These are phyloP conservation scores for Penicillium sp. DNA, from an alignment of 2,329 filamentous ascomycete species.

Conservation along the genomic window DNA sequence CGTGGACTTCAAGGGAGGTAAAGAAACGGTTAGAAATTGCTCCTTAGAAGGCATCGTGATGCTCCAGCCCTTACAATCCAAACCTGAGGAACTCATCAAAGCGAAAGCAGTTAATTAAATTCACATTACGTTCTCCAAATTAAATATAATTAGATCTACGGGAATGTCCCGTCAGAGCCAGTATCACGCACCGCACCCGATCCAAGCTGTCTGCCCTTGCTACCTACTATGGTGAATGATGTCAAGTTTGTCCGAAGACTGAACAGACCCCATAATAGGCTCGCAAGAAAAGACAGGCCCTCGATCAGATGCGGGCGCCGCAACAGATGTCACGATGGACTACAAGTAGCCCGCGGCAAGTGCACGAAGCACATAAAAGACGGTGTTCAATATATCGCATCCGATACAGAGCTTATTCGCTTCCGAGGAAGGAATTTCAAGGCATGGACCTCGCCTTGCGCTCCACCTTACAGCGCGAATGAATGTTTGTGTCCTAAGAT, in stretches of 20 bases:
- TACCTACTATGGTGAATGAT: slow-evolving; percentile 14
- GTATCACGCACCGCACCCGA: slow-evolving; percentile 14
- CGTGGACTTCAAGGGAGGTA: too few species aligned
- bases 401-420: slow-evolving; percentile 57
- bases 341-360: slow-evolving; percentile 14
- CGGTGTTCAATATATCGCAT: slow-evolving; percentile 52
- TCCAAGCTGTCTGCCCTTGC: slow-evolving; percentile 7
- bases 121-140: too few species aligned
- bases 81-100: too few species aligned
- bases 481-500: slow-evolving; percentile 9
- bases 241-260: slow-evolving; percentile 25
- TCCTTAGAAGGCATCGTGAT: too few species aligned
- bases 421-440: slow-evolving; percentile 46
- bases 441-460: slow-evolving; percentile 57
- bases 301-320: slow-evolving; percentile 18
- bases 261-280: slow-evolving; percentile 21
- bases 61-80: too few species aligned
- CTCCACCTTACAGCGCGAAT: slow-evolving; percentile 58
- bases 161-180: slow-evolving; percentile 25
- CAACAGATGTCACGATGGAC: slow-evolving; percentile 13
- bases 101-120: too few species aligned
- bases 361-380: slow-evolving; percentile 15
- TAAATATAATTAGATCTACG: slow-evolving; percentile 1
- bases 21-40: too few species aligned
- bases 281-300: slow-evolving; percentile 14